These are phyloP conservation scores for Blastobotrys aristatus DNA, from an alignment of 1,139 yeast genomes.

Conservation along the genomic window DNA sequence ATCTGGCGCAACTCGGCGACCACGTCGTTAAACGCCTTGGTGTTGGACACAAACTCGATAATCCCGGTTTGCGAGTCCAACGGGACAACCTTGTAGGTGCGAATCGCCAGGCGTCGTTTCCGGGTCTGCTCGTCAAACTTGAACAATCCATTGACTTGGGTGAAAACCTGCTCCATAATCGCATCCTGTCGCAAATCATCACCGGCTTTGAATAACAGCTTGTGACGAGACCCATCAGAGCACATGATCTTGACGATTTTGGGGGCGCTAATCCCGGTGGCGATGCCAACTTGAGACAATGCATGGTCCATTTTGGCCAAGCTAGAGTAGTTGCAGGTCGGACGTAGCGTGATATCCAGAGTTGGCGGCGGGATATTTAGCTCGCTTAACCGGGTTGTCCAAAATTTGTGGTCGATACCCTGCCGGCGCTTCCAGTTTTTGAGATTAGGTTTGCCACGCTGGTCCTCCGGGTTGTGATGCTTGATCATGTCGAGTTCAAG, in stretches of 20 bases:
- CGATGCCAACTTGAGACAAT: conserved; percentile 48
- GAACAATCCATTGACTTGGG: conserved; percentile 72
- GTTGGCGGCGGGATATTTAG: conserved; percentile 68
- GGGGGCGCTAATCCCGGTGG: conserved; percentile 83
- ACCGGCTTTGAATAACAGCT: conserved; percentile 67
- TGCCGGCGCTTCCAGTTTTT: conserved; percentile 7
- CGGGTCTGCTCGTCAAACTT: conserved; percentile 52
- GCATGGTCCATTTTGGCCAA: conserved; percentile 48
- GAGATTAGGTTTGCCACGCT: neutral
- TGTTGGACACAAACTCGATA: conserved; percentile 81
- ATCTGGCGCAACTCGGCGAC: conserved; percentile 52
- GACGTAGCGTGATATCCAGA: conserved; percentile 40
- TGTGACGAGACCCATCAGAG: conserved; percentile 54
- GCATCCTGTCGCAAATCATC: conserved; percentile 95
- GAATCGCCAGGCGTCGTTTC: conserved; percentile 51
- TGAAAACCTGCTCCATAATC: conserved; percentile 95
- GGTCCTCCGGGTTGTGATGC: conserved; percentile 2
- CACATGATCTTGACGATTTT: conserved; percentile 58
- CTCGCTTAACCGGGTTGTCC: conserved; percentile 49
- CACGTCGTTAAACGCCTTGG: conserved; percentile 66
- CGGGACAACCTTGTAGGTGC: conserved; percentile 90
- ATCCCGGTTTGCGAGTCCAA: conserved; percentile 84
- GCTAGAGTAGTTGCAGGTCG: conserved; percentile 43
- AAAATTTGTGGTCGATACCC: conserved; percentile 34
- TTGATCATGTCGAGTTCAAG: conserved; percentile 12